Conservation (phyloP, 176 grass and related monocot genomes). For the Musa beccarii region DNA sequence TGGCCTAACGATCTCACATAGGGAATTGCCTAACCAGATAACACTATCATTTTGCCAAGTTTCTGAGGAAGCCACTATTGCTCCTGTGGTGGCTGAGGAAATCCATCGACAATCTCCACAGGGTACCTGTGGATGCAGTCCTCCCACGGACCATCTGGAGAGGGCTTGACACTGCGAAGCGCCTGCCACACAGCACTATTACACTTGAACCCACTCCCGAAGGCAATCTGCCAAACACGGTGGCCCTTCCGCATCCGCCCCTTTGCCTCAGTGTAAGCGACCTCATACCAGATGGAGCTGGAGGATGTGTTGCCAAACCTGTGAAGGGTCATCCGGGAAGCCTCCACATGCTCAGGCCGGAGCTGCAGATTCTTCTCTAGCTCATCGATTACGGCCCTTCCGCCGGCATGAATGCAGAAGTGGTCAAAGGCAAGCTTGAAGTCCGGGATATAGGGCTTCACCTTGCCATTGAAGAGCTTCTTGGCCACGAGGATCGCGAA, state of each 20-base stretch:
- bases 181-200: constrained; percentile 50
- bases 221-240: constrained; percentile 45
- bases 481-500: constrained; percentile 21
- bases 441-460: constrained; percentile 45
- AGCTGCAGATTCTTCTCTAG: constrained; percentile 47
- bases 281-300: constrained; percentile 50
- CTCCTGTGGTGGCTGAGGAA: constrained; percentile 11
- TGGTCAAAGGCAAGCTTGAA: constrained; percentile 51
- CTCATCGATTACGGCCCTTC: constrained; percentile 49
- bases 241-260: constrained; percentile 36
- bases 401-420: constrained; percentile 56
- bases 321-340: constrained; percentile 48
- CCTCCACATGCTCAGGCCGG: constrained; percentile 36
- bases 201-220: constrained; percentile 51
- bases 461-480: constrained; percentile 34
- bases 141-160: constrained; percentile 32
- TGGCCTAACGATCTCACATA: not conserved
- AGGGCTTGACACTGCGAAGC: constrained; percentile 34
- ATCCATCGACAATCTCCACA: constrained; percentile 32
- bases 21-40: not conserved
- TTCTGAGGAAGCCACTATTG: not conserved
- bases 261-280: constrained; percentile 39
- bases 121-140: constrained; percentile 43
- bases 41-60: not conserved
- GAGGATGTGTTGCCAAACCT: constrained; percentile 47